Percentiles rank a stretch among this genome's conserved stretches.
phyloP scores from a whole-genome alignment of 2,329 filamentous ascomycete genomes.

The Aspergillus sergii region DNA sequence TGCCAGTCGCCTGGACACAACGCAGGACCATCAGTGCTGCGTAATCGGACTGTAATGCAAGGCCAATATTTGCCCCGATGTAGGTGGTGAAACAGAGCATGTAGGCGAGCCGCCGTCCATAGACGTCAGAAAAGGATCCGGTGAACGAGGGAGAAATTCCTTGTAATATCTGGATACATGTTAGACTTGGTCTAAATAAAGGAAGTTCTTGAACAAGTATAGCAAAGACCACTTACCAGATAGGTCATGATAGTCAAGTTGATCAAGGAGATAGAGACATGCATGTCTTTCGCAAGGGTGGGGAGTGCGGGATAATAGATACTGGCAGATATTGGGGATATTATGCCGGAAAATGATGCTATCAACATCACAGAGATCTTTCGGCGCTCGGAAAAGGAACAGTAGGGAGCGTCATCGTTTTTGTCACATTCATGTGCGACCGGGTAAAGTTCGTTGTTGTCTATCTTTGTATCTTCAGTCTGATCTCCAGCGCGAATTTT shows the following conservation, averaged over 20 bases:
- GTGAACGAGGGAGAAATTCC: conserved; percentile 63
- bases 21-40: conserved; percentile 39
- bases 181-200: not conserved
- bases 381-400: conserved; percentile 3
- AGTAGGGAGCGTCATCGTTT: conserved; percentile 8
- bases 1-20: conserved; percentile 50
- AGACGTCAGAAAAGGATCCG: conserved; percentile 63
- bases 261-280: conserved; percentile 43
- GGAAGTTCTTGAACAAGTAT: not conserved
- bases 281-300: conserved; percentile 37
- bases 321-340: conserved; percentile 32
- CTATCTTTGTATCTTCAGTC: not conserved
- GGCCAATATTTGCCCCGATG: conserved; percentile 39
- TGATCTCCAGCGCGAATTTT: not conserved
- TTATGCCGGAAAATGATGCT: conserved; percentile 12
- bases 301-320: conserved; percentile 37
- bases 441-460: not conserved
- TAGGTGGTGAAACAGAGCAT: conserved; percentile 57
- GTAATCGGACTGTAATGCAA: conserved; percentile 39
- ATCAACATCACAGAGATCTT: conserved; percentile 8
- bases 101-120: conserved; percentile 64
- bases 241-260: conserved; percentile 55
- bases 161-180: conserved; percentile 53
- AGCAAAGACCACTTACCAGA: conserved; percentile 32
- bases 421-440: not conserved